Evolutionary conservation across 345 rosid genomes (phyloP).

Genomic region (Dimocarpus longan): DNA sequence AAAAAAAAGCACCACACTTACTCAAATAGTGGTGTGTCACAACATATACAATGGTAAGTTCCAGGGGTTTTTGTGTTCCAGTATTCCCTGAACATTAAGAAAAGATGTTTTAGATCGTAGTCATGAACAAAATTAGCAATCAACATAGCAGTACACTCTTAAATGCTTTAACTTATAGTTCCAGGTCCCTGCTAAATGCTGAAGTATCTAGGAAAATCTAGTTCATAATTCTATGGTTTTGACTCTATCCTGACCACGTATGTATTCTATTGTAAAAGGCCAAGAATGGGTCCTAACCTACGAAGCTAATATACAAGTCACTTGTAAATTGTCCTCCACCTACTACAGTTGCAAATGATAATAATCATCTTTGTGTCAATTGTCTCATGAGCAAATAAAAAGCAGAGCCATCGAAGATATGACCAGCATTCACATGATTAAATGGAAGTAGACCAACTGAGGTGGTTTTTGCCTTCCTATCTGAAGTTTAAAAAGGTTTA

Average conservation of each 20-base stretch:
- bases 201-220: too few species aligned
- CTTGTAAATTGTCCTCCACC: background rate
- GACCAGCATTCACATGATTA: background rate
- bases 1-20: constrained; percentile 30
- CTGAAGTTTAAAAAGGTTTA: too few species aligned
- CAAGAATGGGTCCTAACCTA: background rate
- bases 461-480: too few species aligned
- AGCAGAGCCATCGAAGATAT: background rate
- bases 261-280: background rate
- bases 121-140: background rate
- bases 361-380: background rate
- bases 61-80: constrained; percentile 85
- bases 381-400: background rate
- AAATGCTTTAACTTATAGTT: background rate
- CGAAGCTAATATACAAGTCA: background rate
- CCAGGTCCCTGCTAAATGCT: background rate
- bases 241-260: background rate
- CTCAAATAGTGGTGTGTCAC: constrained; percentile 81
- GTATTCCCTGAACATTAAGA: constrained; percentile 56
- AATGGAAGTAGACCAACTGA: background rate
- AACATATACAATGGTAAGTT: constrained; percentile 84
- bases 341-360: background rate
- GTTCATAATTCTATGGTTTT: background rate
- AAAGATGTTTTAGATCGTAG: background rate
- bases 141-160: background rate